Evolutionary conservation across 495 filamentous ascomycete genomes (phyloP).

Genomic region (Penicillium canariense): DNA sequence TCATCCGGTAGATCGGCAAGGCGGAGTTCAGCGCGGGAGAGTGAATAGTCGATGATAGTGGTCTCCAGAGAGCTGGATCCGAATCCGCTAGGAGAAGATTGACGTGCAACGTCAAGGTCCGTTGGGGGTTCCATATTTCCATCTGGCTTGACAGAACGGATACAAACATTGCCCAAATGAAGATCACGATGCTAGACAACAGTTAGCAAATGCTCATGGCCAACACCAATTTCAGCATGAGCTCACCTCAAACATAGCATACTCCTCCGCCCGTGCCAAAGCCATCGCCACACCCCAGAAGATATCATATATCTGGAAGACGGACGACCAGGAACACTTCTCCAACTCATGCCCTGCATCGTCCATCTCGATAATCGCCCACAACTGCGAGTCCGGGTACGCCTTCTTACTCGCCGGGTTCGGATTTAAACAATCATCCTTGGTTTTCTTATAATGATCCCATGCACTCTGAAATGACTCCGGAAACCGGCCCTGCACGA

Average conservation of each 20-base stretch:
- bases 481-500: conserved; percentile 69
- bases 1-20: conserved; percentile 29
- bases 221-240: neutral
- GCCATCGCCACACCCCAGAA: conserved; percentile 79
- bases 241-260: conserved; percentile 68
- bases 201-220: conserved; percentile 1
- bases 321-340: conserved; percentile 49
- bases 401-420: conserved; percentile 58
- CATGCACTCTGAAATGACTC: conserved; percentile 63
- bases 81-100: conserved; percentile 49
- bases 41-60: conserved; percentile 87
- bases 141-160: conserved; percentile 46
- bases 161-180: conserved; percentile 85
- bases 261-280: conserved; percentile 71
- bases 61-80: conserved; percentile 69
- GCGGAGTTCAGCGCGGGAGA: conserved; percentile 61
- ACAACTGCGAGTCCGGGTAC: conserved; percentile 67
- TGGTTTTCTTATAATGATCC: conserved; percentile 57
- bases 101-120: conserved; percentile 27
- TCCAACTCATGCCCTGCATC: conserved; percentile 82
- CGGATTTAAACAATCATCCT: conserved; percentile 60
- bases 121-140: conserved; percentile 35
- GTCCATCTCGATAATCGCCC: conserved; percentile 82
- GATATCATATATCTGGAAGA: conserved; percentile 75
- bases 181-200: conserved; percentile 70